Percentiles rank a stretch among this genome's conserved stretches.
Evolutionary conservation across 768 basidiomycete species (phyloP).

Genomic region (Grammothele lineata): DNA sequence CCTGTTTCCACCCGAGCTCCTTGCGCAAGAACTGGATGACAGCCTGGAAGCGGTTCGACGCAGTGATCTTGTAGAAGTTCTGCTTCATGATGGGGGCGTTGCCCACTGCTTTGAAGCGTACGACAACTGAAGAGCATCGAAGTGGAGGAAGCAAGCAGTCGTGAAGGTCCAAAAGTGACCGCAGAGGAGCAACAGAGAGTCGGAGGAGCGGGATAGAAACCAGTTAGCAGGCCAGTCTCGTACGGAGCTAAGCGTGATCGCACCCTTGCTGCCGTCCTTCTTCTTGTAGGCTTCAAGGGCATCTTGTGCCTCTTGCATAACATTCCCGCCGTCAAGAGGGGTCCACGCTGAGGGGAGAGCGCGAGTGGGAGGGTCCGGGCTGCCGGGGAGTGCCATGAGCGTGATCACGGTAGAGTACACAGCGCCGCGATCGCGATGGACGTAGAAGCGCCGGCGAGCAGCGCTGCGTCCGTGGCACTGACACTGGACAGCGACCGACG

Average conservation of each 20-base stretch:
- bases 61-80: constrained; percentile 97
- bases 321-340: constrained; percentile 18
- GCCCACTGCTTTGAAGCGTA: constrained; percentile 96
- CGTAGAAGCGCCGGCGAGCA: neutral
- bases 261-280: constrained; percentile 79
- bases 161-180: too few relatives aligned
- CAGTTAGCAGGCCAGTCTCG: neutral
- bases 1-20: constrained; percentile 82
- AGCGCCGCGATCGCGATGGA: too few relatives aligned
- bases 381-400: constrained; percentile 18
- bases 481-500: too few relatives aligned
- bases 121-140: constrained; percentile 61
- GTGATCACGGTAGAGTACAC: too few relatives aligned
- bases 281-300: constrained; percentile 86
- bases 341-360: constrained; percentile 26
- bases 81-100: constrained; percentile 99
- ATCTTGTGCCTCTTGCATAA: constrained; percentile 48
- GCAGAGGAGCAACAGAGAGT: neutral
- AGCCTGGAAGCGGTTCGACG: constrained; percentile 90
- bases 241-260: constrained; percentile 1
- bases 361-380: constrained; percentile 21
- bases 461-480: too few relatives aligned
- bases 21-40: constrained; percentile 91
- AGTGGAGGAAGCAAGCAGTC: too few relatives aligned
- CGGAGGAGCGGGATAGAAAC: neutral